Conservation (phyloP, 1,284 basidiomycete species). For the Tremellales sp. region DNA sequence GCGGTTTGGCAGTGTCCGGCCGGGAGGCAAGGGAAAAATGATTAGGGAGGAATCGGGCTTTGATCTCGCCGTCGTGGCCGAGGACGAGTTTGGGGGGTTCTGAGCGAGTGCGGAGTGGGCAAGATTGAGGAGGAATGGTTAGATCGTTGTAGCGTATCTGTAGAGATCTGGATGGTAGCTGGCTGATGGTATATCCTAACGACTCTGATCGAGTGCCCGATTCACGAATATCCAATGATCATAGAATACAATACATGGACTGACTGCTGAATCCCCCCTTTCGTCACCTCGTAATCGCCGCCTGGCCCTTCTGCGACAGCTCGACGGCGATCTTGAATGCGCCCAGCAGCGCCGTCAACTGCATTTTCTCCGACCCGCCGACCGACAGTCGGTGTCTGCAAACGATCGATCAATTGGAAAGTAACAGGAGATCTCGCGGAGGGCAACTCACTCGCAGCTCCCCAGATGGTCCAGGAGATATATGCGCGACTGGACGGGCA, state of each 20-base stretch:
- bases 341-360: conserved; percentile 84
- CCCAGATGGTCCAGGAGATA: conserved; percentile 89
- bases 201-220: no score
- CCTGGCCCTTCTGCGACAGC: conserved; percentile 48
- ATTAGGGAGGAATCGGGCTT: conserved; percentile 34
- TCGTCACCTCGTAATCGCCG: no score
- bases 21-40: conserved; percentile 24
- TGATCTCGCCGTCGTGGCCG: conserved; percentile 22
- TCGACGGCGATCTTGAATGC: conserved; percentile 93
- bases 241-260: no score
- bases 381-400: conserved; percentile 85
- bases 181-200: no score
- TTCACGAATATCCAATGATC: no score
- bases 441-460: conserved; percentile 74
- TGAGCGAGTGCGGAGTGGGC: conserved; percentile 7
- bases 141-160: background rate
- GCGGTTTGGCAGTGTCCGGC: conserved; percentile 25
- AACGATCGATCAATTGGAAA: background rate
- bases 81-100: conserved; percentile 13
- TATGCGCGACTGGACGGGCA: conserved; percentile 78
- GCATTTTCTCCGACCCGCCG: conserved; percentile 91
- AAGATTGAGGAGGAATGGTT: background rate
- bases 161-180: no score
- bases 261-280: no score
- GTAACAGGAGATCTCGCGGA: background rate